A percentile compares a stretch with the other conserved stretches of the same genome.
Evolutionary conservation across 1,284 basidiomycete species (phyloP).

Genomic region (Clitocybe nebularis): DNA sequence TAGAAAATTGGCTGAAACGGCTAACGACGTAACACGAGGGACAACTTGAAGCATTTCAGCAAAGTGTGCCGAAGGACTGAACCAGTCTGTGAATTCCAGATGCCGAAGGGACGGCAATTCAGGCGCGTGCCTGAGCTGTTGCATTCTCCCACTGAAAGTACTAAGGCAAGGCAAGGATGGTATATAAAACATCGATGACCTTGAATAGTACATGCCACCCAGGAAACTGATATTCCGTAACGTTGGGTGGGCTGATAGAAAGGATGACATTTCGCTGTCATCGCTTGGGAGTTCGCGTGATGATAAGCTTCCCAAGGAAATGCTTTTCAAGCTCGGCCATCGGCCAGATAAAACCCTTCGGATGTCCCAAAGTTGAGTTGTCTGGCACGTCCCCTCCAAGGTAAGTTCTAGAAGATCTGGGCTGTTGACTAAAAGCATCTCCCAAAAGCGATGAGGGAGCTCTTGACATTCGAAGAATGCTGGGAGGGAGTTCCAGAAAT

Average conservation of each 20-base stretch:
- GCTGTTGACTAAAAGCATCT: conserved; percentile 17
- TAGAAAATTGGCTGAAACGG: conserved; percentile 18
- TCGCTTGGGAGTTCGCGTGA: conserved; percentile 5
- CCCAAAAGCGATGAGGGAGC: conserved; percentile 17
- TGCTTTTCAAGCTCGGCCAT: conserved; percentile 15
- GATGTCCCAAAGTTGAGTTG: conserved; percentile 16
- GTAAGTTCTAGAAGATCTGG: conserved; percentile 17
- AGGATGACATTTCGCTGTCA: conserved; percentile 7
- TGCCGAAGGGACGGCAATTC: conserved; percentile 9
- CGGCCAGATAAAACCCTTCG: conserved; percentile 15
- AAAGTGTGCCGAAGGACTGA: conserved; percentile 19
- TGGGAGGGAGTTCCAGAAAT: background rate
- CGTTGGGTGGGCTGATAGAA: conserved; percentile 16
- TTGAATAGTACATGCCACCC: conserved; percentile 12
- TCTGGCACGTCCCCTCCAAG: conserved; percentile 16
- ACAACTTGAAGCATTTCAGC: conserved; percentile 12
- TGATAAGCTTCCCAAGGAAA: conserved; percentile 16
- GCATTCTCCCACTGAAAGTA: conserved; percentile 14
- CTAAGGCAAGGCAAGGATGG: conserved; percentile 12
- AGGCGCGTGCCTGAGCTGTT: conserved; percentile 14
- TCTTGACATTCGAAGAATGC: conserved; percentile 10
- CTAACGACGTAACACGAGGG: conserved; percentile 11
- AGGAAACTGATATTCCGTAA: conserved; percentile 12
- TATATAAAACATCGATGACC: conserved; percentile 11
- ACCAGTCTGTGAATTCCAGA: conserved; percentile 16